Percentiles rank a stretch among this genome's conserved stretches.
Evolutionary conservation across 2,329 filamentous ascomycete species (phyloP).

Genomic region (Penicillium sp.): DNA sequence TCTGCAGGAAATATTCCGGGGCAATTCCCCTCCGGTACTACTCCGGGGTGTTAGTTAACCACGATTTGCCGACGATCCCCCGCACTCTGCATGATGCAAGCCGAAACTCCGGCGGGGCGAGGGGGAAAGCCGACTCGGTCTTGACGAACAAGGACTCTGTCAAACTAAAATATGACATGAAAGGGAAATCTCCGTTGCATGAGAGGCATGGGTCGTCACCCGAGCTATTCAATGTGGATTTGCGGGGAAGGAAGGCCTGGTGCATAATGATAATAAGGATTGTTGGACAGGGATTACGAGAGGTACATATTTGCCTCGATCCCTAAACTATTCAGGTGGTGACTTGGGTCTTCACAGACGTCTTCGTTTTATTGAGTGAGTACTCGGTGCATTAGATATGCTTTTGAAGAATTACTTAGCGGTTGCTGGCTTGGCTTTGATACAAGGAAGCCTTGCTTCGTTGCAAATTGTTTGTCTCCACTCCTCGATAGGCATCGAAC

Average conservation of each 20-base stretch:
- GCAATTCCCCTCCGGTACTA: neutral
- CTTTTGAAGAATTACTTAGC: neutral
- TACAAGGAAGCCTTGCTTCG: neutral
- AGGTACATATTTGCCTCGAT: neutral
- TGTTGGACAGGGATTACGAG: neutral
- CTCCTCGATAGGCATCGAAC: neutral
- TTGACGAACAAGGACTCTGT: neutral
- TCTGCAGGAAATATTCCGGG: neutral
- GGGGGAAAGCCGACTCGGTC: neutral
- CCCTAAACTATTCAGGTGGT: neutral
- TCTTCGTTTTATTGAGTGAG: neutral
- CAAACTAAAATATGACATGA: neutral
- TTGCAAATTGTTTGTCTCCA: neutral
- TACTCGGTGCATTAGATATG: neutral
- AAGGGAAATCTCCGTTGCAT: neutral
- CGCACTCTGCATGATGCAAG: neutral
- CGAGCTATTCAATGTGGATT: neutral
- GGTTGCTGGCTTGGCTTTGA: slow-evolving; percentile 1
- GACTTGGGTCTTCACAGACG: neutral
- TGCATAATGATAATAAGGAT: neutral
- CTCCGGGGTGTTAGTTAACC: neutral
- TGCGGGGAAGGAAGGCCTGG: neutral
- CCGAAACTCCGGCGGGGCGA: neutral
- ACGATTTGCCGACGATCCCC: neutral
- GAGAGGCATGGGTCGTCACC: neutral